phyloP scores from a whole-genome alignment of 108 stramenopile genomes.

The Cyclotella kingstonii region DNA sequence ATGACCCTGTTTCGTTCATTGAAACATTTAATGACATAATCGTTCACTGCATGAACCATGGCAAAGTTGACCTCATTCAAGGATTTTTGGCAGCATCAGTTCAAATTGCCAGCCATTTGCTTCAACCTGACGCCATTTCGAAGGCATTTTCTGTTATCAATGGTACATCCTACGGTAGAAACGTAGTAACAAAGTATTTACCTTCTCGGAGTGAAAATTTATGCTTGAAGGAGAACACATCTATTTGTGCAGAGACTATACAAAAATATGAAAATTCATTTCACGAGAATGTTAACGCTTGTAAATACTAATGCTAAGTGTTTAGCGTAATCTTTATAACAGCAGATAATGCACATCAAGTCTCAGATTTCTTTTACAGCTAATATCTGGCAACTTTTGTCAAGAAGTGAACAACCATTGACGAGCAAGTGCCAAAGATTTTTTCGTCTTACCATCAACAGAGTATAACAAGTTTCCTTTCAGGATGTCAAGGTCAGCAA shows the following conservation, averaged over 20 bases:
- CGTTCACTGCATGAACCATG: conserved; percentile 2
- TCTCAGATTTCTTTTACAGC: conserved; percentile 58
- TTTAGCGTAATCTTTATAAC: too few species aligned
- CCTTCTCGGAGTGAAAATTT: background rate
- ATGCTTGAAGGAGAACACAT: too few species aligned
- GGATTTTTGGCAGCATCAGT: conserved; percentile 14
- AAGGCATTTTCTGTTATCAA: conserved; percentile 6
- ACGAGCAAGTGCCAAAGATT: conserved; percentile 22
- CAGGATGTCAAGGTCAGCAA: conserved; percentile 20
- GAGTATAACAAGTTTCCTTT: conserved; percentile 4
- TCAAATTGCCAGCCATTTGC: conserved; percentile 23
- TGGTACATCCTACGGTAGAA: background rate
- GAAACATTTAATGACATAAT: conserved; percentile 12
- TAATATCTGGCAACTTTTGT: too few species aligned
- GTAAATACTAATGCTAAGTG: too few species aligned
- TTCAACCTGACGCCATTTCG: conserved; percentile 17
- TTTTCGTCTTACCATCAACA: conserved; percentile 27
- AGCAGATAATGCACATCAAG: conserved; percentile 40
- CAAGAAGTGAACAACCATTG: conserved; percentile 18
- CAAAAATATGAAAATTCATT: conserved; percentile 9
- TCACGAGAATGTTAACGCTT: too few species aligned
- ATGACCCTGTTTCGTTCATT: conserved; percentile 14
- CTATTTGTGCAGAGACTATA: conserved; percentile 1
- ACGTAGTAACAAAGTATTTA: background rate
- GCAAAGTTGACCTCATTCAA: conserved; percentile 5